A percentile compares a stretch with the other conserved stretches of the same genome.
Conservation (phyloP, 2,329 filamentous ascomycete genomes). For the Seiridium unicorne region DNA sequence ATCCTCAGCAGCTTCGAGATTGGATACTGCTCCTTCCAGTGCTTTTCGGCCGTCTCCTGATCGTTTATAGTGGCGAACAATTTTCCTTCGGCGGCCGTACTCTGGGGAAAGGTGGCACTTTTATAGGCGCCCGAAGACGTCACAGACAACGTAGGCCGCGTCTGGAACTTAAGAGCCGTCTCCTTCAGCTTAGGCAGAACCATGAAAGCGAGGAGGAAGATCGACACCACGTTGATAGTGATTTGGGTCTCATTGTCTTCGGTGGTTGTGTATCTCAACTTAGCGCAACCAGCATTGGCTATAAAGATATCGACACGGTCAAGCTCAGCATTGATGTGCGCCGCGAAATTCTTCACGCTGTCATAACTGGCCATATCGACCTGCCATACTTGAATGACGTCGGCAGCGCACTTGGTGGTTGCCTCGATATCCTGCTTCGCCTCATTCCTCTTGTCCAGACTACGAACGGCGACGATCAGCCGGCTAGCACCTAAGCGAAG, state of each 20-base stretch:
- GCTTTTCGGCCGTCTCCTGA: background rate
- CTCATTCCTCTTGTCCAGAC: constrained; percentile 27
- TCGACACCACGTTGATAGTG: constrained; percentile 52
- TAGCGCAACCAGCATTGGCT: constrained; percentile 39
- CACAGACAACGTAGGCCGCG: constrained; percentile 24
- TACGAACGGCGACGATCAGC: constrained; percentile 35
- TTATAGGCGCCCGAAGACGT: constrained; percentile 25
- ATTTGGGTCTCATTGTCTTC: constrained; percentile 48
- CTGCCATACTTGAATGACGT: constrained; percentile 44
- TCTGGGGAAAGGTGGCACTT: constrained; percentile 25
- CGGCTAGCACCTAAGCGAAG: constrained; percentile 12
- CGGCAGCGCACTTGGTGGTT: constrained; percentile 14
- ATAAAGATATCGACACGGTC: constrained; percentile 42
- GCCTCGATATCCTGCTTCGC: constrained; percentile 36
- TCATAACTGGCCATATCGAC: constrained; percentile 47
- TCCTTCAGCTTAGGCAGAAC: constrained; percentile 50
- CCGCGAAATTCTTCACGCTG: constrained; percentile 43
- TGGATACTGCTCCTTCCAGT: constrained; percentile 18
- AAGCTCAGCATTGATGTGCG: constrained; percentile 30
- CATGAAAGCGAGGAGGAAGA: constrained; percentile 46
- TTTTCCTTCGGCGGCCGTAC: constrained; percentile 20
- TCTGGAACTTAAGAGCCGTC: constrained; percentile 23
- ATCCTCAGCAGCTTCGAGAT: constrained; percentile 31
- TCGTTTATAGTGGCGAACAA: constrained; percentile 26
- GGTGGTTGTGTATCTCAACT: constrained; percentile 11